Conservation (phyloP, 2,329 filamentous ascomycete species). For the Knoxdaviesia proteae region DNA sequence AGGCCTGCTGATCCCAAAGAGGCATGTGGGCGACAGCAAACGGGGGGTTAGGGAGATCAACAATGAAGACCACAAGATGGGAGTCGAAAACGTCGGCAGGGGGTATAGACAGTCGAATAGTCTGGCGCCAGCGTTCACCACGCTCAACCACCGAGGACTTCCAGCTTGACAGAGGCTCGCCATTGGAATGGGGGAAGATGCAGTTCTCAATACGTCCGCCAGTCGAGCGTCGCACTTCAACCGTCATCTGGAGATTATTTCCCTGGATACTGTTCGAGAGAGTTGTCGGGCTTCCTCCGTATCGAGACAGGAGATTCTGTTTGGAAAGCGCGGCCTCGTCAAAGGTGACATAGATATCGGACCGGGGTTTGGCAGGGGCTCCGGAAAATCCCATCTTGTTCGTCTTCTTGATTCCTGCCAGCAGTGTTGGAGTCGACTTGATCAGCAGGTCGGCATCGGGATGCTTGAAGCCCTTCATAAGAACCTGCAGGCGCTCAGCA, state of each 20-base stretch:
- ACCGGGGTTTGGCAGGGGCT: conserved; percentile 68
- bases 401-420: conserved; percentile 63
- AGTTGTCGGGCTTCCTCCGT: conserved; percentile 52
- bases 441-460: conserved; percentile 64
- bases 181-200: conserved; percentile 73
- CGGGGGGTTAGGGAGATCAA: conserved; percentile 67
- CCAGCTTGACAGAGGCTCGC: conserved; percentile 62
- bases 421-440: conserved; percentile 66
- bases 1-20: conserved; percentile 79
- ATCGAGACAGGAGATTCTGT: conserved; percentile 49
- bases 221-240: conserved; percentile 63
- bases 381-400: conserved; percentile 86
- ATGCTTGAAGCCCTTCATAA: conserved; percentile 57
- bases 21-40: conserved; percentile 89
- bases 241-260: conserved; percentile 63
- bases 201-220: conserved; percentile 75
- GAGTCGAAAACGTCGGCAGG: conserved; percentile 62
- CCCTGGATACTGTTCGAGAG: conserved; percentile 41
- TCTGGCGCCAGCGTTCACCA: conserved; percentile 73
- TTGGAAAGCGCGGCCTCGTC: conserved; percentile 58
- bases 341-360: conserved; percentile 86
- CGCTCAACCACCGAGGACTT: conserved; percentile 63
- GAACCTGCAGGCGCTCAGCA: conserved; percentile 60
- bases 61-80: conserved; percentile 76
- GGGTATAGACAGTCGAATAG: conserved; percentile 58